Evolutionary conservation across 116 monocot species (phyloP).

Genomic region (Trichopus zeylanicus): DNA sequence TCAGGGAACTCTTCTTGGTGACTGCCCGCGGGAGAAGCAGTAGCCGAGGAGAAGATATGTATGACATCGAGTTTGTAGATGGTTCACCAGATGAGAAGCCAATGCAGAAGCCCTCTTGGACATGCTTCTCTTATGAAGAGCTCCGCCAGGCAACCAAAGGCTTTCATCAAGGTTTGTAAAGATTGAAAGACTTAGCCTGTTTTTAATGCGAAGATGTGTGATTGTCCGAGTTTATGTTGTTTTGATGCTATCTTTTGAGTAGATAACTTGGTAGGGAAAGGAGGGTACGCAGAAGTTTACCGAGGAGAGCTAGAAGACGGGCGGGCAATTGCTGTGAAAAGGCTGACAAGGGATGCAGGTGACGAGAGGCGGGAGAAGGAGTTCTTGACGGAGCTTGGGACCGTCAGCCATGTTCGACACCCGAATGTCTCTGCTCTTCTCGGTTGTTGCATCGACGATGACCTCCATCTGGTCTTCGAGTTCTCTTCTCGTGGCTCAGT

Average conservation of each 20-base stretch:
- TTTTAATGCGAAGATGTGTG: not conserved
- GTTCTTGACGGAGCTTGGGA: slow-evolving; percentile 68
- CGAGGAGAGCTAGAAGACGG: slow-evolving; percentile 43
- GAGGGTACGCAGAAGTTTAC: slow-evolving; percentile 66
- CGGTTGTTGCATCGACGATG: slow-evolving; percentile 64
- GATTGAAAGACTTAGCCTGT: not conserved
- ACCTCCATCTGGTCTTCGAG: slow-evolving; percentile 59
- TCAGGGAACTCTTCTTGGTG: slow-evolving; percentile 3
- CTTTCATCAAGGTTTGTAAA: slow-evolving; percentile 38
- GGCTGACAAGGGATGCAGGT: slow-evolving; percentile 24
- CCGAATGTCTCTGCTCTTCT: slow-evolving; percentile 53
- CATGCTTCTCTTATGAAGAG: slow-evolving; percentile 57
- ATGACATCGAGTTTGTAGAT: not conserved
- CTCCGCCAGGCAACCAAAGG: slow-evolving; percentile 45
- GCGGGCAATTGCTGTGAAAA: slow-evolving; percentile 49
- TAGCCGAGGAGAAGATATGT: not conserved
- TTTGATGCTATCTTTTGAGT: not conserved
- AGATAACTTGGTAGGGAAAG: slow-evolving; percentile 72
- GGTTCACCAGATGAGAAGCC: not conserved
- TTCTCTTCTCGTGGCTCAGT: slow-evolving; percentile 44
- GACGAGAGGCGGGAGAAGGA: slow-evolving; percentile 66
- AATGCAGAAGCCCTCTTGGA: slow-evolving; percentile 37
- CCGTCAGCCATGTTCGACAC: slow-evolving; percentile 63
- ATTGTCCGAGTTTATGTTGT: no score
- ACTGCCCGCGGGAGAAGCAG: slow-evolving; percentile 1